Base-by-base conservation (phyloP, 2,329 filamentous ascomycete genomes). In the Fusarium goolgardi region DNA sequence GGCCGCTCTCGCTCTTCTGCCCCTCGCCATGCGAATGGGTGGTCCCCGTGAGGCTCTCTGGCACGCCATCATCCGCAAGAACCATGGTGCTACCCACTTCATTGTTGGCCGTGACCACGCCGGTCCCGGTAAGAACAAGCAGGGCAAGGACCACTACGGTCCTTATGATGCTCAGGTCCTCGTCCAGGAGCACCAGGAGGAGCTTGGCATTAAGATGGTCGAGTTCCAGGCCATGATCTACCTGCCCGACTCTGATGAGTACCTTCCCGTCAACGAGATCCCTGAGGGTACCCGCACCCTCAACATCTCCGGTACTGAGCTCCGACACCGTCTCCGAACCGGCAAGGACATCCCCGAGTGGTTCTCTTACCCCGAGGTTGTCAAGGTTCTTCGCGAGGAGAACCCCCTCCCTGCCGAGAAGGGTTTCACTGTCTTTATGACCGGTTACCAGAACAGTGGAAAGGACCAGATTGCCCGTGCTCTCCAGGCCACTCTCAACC, bases 221-320 rank as follows among this genome's bases (percentile, higher is more conserved):
- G 94, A 96, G 73, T 99, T 99, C 91, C 95, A 98, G 85, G 94
- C 96, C 89, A 97, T 99, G 91, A 98, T 96, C 69, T 99, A 98
- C 84, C 91, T 98, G 62, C 96, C 96, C 73, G 96, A 98, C 82
- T 90, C 89, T 78, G 96, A 99, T 81, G 96, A 98, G 86, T 99
- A 99, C 86, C 89, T 88, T 75, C 96, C 96, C 59, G 89, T 94
- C 80, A 93, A 99, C 82, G 88, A 97, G 84, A 95, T 99, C 66
- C 84, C 90, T 74, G 84, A 89, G 76, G 94, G 93, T 71, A 86
- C 91, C 76, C 92, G 93, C 80, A 98, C 95, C 53, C 87, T 93
- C 72, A 93, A 95, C 84, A 95, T 95, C 80, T 94, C 90, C 37
- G 91, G 91, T 65, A 94, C 91, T 65, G 96, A 99, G 85, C 92